phyloP scores from a whole-genome alignment of 176 grass and related monocot species.

The Stipa capillata region DNA sequence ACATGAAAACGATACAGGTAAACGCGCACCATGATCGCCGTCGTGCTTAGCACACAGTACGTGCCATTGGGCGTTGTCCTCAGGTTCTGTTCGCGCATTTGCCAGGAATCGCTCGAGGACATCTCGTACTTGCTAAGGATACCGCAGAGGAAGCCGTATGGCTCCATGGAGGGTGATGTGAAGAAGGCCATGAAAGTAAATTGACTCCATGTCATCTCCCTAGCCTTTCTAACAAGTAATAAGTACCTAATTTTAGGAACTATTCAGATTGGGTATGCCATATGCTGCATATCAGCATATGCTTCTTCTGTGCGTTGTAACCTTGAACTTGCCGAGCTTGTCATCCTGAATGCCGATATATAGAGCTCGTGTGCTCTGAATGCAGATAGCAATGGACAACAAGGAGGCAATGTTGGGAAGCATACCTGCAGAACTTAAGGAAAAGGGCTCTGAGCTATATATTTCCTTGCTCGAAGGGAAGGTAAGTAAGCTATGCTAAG shows the following conservation, averaged over 20 bases:
- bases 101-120: constrained; percentile 81
- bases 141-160: constrained; percentile 91
- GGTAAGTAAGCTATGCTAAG: constrained; percentile 22
- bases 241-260: not conserved
- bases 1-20: constrained; percentile 93
- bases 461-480: constrained; percentile 73
- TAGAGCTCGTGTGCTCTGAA: not conserved
- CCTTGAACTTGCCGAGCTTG: not conserved
- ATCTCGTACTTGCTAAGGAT: constrained; percentile 92
- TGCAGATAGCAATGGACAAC: constrained; percentile 72
- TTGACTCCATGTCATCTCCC: not conserved
- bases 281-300: too few relatives aligned
- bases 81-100: constrained; percentile 14
- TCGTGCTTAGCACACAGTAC: not conserved
- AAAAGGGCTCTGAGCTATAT: constrained; percentile 66
- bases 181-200: constrained; percentile 85
- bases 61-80: not conserved
- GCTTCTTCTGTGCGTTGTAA: not conserved
- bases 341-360: not conserved
- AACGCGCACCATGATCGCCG: not conserved
- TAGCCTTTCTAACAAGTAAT: not conserved
- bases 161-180: constrained; percentile 77
- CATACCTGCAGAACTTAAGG: constrained; percentile 58
- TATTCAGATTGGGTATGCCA: not conserved
- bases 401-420: constrained; percentile 71